phyloP scores from a whole-genome alignment of 345 rosid species.

The Eucalyptus globulus region DNA sequence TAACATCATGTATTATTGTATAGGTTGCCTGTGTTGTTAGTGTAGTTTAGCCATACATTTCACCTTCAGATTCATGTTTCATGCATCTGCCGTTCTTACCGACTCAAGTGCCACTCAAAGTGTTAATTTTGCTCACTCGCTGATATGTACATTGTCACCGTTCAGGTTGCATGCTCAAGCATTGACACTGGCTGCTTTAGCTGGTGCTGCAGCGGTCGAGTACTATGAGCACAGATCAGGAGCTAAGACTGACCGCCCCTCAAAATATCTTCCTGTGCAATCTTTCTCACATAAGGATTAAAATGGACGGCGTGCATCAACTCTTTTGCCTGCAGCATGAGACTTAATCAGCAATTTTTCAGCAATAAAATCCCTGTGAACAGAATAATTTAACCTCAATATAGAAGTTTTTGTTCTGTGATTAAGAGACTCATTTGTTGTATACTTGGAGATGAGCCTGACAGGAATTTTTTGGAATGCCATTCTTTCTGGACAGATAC shows the following conservation, averaged over 20 bases:
- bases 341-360: neutral
- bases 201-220: conserved; percentile 86
- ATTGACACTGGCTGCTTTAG: conserved; percentile 77
- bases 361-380: neutral
- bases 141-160: neutral
- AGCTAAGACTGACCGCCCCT: conserved; percentile 24
- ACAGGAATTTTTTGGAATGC: neutral
- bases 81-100: neutral
- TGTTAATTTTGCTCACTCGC: neutral
- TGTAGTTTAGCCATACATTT: neutral
- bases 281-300: conserved; percentile 33
- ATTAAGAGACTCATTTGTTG: neutral
- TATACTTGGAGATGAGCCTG: neutral
- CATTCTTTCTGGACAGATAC: neutral
- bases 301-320: neutral
- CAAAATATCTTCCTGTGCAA: conserved; percentile 34
- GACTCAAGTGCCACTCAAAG: neutral
- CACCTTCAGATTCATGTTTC: neutral
- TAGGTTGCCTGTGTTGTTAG: neutral
- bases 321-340: neutral
- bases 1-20: neutral
- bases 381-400: neutral
- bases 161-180: conserved; percentile 93
- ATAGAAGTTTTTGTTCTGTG: neutral
- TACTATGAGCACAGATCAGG: conserved; percentile 64